These are phyloP conservation scores for Malus asiatica DNA, from an alignment of 306 rosid genomes.

Conservation along the genomic window DNA sequence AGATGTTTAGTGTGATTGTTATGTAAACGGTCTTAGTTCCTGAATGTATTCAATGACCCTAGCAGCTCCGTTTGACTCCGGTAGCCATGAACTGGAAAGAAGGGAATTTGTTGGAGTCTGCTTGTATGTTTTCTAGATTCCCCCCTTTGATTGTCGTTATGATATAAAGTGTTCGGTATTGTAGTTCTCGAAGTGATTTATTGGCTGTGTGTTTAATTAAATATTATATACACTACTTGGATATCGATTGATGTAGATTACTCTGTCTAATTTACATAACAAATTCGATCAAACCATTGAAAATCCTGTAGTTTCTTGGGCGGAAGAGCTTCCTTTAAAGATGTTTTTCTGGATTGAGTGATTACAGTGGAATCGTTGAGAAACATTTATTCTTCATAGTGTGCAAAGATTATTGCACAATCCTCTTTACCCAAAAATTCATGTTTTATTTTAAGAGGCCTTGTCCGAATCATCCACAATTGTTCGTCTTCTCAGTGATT, in stretches of 20 bases:
- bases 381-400: neutral
- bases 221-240: neutral
- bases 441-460: too few species aligned
- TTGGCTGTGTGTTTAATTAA: neutral
- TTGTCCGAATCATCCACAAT: too few species aligned
- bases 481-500: too few species aligned
- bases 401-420: neutral
- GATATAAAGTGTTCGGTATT: neutral
- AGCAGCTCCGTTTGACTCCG: conserved; percentile 3
- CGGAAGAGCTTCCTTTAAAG: neutral
- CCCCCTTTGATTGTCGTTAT: neutral
- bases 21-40: conserved; percentile 7
- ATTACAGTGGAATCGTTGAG: neutral
- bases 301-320: neutral
- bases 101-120: neutral
- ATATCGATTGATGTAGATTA: neutral
- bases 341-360: neutral
- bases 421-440: neutral
- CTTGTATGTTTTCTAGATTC: neutral
- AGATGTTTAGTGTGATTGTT: neutral
- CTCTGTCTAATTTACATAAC: neutral
- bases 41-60: conserved; percentile 7
- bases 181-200: neutral
- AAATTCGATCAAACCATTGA: neutral
- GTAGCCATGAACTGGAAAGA: neutral